These are phyloP conservation scores for Termitomyces bulborhizus DNA, from an alignment of 768 basidiomycete species.

Conservation along the genomic window DNA sequence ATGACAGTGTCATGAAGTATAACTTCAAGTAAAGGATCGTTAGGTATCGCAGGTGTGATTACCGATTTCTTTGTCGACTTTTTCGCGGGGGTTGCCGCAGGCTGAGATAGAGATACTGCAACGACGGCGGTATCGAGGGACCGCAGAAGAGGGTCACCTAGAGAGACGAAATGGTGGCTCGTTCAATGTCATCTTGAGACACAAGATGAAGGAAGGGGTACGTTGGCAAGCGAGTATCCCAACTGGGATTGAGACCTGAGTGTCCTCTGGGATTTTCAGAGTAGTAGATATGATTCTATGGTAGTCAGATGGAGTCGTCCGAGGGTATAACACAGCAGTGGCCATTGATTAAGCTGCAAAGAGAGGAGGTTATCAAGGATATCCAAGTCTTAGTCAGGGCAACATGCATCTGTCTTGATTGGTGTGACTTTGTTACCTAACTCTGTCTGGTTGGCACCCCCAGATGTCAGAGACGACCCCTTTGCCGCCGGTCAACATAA, in stretches of 20 bases:
- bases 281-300: conserved; percentile 59
- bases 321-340: conserved; percentile 36
- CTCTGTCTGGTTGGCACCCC: background rate
- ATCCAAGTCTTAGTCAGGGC: background rate
- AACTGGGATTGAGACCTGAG: conserved; percentile 53
- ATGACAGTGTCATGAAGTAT: conserved; percentile 71
- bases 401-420: background rate
- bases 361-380: background rate
- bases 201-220: conserved; percentile 20
- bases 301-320: conserved; percentile 49
- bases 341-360: conserved; percentile 18
- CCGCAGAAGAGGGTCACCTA: conserved; percentile 67
- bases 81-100: conserved; percentile 29
- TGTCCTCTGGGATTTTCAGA: conserved; percentile 47
- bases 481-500: background rate
- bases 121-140: conserved; percentile 54
- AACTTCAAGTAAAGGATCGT: conserved; percentile 52
- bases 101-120: conserved; percentile 39
- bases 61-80: conserved; percentile 58
- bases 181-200: background rate
- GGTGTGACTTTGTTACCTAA: background rate
- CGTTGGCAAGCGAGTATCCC: conserved; percentile 79
- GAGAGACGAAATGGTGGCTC: conserved; percentile 7
- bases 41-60: conserved; percentile 34
- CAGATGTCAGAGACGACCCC: too few relatives aligned